Base-by-base conservation (phyloP, 768 basidiomycete genomes). In the Mycena chlorophos region DNA sequence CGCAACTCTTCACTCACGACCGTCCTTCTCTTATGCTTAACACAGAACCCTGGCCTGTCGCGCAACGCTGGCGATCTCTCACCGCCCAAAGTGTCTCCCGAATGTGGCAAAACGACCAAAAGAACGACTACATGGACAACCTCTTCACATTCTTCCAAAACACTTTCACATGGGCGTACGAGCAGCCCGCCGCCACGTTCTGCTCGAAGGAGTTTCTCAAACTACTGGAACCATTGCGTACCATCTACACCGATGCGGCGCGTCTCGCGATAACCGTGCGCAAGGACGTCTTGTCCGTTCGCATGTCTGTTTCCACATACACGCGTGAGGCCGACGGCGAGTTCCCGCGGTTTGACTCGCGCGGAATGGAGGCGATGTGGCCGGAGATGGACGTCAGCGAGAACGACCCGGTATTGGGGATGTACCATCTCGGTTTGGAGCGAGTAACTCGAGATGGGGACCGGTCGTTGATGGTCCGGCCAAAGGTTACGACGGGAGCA, bases 51-150 rank as follows among this genome's bases (percentile, higher is more conserved):
- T 64, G 63, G 63, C 27, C 49, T 4, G 56, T 52, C 3, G 51
- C 27, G 17, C 63, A 64, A 38, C 54, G 61, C 16, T 64, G 61
- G 61, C 54, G 61, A 25, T 29, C 63, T 39, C 39, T 64, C 4
- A 43, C 61, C 23, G 54, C 56, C 8, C 12, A 47, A 16, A 25
- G 17, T 34, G 39, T 17, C 38, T 1, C 8, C 52, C 3, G 4
- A 12, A 17, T 28, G 13, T 23, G 23, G 23, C 12, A 10, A 4
- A 14, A 22, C 31, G 28, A 50, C 31, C 10, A 13, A 5, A 30
- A 22, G 29, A 39, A 48, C 26, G 8, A 46, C 5, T 45, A 39
- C 3, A 54, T 56, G 12, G 2, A 20, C 8, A 0, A 2, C 16
- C 22, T 16, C 17, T 52, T 38, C 14, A 23, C 52, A 13, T 49